These are phyloP conservation scores for Xenosphaeropsis pyriputrescens DNA, from an alignment of 2,329 filamentous ascomycete species.

Conservation along the genomic window DNA sequence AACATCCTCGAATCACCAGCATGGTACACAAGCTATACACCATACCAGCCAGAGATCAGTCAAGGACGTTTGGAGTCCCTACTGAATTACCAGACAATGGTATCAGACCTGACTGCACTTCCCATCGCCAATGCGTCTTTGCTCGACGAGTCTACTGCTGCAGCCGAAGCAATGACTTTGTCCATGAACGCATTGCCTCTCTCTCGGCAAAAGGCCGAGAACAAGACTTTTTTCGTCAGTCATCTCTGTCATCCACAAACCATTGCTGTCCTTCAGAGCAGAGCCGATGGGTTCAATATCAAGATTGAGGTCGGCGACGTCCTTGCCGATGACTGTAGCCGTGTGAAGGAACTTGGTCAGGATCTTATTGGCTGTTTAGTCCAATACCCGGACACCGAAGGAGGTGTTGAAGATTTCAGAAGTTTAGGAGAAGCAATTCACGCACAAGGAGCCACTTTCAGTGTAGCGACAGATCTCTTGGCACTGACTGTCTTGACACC, in stretches of 20 bases:
- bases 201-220: slow-evolving; percentile 56
- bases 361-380: slow-evolving; percentile 79
- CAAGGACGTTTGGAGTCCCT: slow-evolving; percentile 86
- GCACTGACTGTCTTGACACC: slow-evolving; percentile 78
- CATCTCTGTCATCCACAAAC: slow-evolving; percentile 75
- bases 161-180: slow-evolving; percentile 91
- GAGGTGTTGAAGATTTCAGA: slow-evolving; percentile 63
- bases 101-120: slow-evolving; percentile 74
- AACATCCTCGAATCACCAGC: slow-evolving; percentile 87
- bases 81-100: slow-evolving; percentile 90
- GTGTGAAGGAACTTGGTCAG: slow-evolving; percentile 60
- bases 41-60: slow-evolving; percentile 94
- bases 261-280: slow-evolving; percentile 66
- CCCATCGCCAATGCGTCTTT: slow-evolving; percentile 84
- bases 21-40: slow-evolving; percentile 97
- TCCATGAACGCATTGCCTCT: slow-evolving; percentile 63
- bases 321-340: slow-evolving; percentile 43
- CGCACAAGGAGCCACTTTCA: slow-evolving; percentile 62
- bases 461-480: slow-evolving; percentile 78
- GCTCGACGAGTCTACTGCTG: slow-evolving; percentile 82
- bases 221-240: slow-evolving; percentile 76
- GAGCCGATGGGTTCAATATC: slow-evolving; percentile 85
- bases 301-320: slow-evolving; percentile 62
- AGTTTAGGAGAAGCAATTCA: slow-evolving; percentile 65
- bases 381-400: slow-evolving; percentile 89